These are phyloP conservation scores for Plasmodium berghei DNA, from an alignment of 169 alveolate genomes.

Conservation along the genomic window DNA sequence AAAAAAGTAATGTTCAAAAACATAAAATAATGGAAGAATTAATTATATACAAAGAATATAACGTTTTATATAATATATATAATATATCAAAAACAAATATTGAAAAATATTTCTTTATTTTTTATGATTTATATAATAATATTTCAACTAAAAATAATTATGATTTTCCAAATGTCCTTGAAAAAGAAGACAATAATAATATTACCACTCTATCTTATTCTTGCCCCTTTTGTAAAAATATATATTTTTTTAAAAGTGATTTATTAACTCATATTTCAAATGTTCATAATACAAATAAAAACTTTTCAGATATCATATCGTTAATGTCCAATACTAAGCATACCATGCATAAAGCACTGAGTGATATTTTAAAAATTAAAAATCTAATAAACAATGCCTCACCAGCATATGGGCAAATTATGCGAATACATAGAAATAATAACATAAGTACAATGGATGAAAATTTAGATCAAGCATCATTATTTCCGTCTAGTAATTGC, in stretches of 20 bases:
- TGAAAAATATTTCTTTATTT: conserved; percentile 58
- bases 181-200: conserved; percentile 1
- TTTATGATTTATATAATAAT: conserved; percentile 42
- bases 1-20: conserved; percentile 18
- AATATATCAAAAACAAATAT: conserved; percentile 46
- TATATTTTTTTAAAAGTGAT: conserved; percentile 59
- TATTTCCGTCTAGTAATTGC: no score
- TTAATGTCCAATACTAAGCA: conserved; percentile 70
- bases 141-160: no score
- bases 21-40: conserved; percentile 28
- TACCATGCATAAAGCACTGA: conserved; percentile 39
- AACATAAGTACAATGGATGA: no score
- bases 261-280: conserved; percentile 65
- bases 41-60: conserved; percentile 49
- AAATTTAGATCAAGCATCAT: no score
- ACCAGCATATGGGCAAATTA: neutral
- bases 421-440: neutral
- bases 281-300: conserved; percentile 59
- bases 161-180: neutral
- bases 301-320: conserved; percentile 28
- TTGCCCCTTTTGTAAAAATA: conserved; percentile 61
- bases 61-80: conserved; percentile 28
- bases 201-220: conserved; percentile 20
- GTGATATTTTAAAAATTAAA: conserved; percentile 55
- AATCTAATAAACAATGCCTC: neutral